These are phyloP conservation scores for Bocquillonia castaneifolia DNA, from an alignment of 441 rosid genomes.

Conservation along the genomic window DNA sequence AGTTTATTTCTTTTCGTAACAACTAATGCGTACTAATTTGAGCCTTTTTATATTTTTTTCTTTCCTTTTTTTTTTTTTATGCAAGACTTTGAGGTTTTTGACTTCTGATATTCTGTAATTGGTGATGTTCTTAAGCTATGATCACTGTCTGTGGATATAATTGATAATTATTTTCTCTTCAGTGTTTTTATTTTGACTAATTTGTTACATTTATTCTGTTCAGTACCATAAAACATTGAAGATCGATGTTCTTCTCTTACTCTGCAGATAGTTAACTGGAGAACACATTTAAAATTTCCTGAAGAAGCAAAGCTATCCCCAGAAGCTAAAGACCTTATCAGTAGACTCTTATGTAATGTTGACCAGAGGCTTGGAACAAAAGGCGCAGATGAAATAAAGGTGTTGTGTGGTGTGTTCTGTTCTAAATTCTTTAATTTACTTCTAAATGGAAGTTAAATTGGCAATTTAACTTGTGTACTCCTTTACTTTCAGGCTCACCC, in stretches of 20 bases:
- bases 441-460: neutral
- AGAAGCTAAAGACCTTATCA: slow-evolving; percentile 86
- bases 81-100: neutral
- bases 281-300: slow-evolving; percentile 83
- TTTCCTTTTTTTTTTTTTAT: neutral
- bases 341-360: slow-evolving; percentile 79
- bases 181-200: neutral
- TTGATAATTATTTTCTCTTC: neutral
- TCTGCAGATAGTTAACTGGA: slow-evolving; percentile 90
- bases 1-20: neutral
- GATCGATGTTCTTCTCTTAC: slow-evolving; percentile 1
- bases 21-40: neutral
- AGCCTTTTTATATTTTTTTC: neutral
- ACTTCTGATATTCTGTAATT: neutral
- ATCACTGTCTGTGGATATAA: neutral
- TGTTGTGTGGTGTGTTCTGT: slow-evolving; percentile 41
- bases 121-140: slow-evolving; percentile 6
- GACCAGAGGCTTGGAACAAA: slow-evolving; percentile 90
- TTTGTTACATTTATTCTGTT: neutral
- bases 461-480: slow-evolving; percentile 20
- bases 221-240: slow-evolving; percentile 7
- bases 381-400: slow-evolving; percentile 88
- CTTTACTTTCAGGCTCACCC: slow-evolving; percentile 59
- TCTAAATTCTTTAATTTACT: slow-evolving; percentile 22
- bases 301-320: slow-evolving; percentile 86